Evolutionary conservation across 2,329 filamentous ascomycete genomes (phyloP), one percentile per base, ranked within the genome.

Genomic region (Beauveria australis): DNA sequence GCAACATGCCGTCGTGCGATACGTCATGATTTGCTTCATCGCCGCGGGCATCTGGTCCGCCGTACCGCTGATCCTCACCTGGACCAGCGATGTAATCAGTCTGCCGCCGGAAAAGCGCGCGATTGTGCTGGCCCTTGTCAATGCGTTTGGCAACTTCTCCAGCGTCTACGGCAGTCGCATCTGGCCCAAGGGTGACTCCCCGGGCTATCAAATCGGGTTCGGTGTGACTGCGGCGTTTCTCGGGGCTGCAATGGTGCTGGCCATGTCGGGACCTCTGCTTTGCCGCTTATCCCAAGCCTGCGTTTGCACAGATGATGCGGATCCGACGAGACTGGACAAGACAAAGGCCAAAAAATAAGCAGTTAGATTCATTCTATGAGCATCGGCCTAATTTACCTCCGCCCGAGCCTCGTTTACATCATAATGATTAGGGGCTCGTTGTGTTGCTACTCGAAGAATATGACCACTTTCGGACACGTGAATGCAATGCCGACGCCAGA

Each of bases 101-200:
- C 59, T 69, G 56, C 69, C 69, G 4, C 64, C 68, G 8, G 69
- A 70, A 59, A 71, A 71, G 68, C 64, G 69, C n/a, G 68, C 69
- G 22, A 67, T 71, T 28, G 69, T 70, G n/a, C 63, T 71, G 24
- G 69, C 69, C 5, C 57, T 71, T n/a, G 68, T 71, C 55, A 71
- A 71, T 57, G 68, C 69, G 0, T 68, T 70, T 57, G 69, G 69
- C 44, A 70, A 71, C 63, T 67, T 70, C n/a, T 69, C 68, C 16
- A 69, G 67, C 30, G 67, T 71, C 16, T 71, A 71, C 52, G 69
- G 69, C 2, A 70, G 69, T 48, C 63, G 69, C 0, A 68, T 71
- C 44, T 70, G 69, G 69, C 69, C 69, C n/a, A 64, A 62, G 22
- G 53, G 52, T 4, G 67, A 72, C 28, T 55, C 59, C 5, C 70